phyloP scores from a whole-genome alignment of 73 alveolate genomes.

The Uronychia setigera region DNA sequence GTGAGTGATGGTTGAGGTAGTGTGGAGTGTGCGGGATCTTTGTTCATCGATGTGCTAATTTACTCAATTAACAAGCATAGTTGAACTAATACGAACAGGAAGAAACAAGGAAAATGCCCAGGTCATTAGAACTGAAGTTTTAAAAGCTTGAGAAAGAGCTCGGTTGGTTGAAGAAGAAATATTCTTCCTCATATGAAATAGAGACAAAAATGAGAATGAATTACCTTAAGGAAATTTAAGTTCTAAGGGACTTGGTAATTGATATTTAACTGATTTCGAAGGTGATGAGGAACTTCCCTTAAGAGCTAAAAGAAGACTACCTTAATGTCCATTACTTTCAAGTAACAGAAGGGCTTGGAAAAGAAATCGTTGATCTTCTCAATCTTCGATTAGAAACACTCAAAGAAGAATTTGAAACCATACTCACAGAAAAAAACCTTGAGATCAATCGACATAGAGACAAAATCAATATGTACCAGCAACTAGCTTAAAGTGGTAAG shows the following conservation, averaged over 20 bases:
- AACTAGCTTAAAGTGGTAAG: neutral
- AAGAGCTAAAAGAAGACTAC: constrained; percentile 3
- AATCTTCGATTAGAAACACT: neutral
- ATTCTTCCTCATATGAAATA: neutral
- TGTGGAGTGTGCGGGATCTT: too few relatives aligned
- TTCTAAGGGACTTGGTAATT: neutral
- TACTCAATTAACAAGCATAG: too few relatives aligned
- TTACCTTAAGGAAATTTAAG: neutral
- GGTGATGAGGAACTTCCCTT: neutral
- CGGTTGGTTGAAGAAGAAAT: neutral
- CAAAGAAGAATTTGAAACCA: neutral
- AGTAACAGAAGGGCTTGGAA: constrained; percentile 5
- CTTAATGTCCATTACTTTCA: constrained; percentile 6
- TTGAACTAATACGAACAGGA: too few relatives aligned
- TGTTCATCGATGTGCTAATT: too few relatives aligned
- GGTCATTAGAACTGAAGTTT: neutral
- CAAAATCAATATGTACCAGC: neutral
- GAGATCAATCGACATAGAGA: constrained; percentile 2
- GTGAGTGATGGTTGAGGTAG: too few relatives aligned
- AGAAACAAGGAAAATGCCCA: neutral
- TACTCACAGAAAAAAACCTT: neutral
- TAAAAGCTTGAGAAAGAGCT: neutral
- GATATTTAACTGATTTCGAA: neutral
- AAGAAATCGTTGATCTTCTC: constrained; percentile 4
- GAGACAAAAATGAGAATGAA: constrained; percentile 5